A percentile compares a stretch with the other conserved stretches of the same genome.
Conservation (phyloP, 305 asterid genomes). For the Plantago lanceolata region DNA sequence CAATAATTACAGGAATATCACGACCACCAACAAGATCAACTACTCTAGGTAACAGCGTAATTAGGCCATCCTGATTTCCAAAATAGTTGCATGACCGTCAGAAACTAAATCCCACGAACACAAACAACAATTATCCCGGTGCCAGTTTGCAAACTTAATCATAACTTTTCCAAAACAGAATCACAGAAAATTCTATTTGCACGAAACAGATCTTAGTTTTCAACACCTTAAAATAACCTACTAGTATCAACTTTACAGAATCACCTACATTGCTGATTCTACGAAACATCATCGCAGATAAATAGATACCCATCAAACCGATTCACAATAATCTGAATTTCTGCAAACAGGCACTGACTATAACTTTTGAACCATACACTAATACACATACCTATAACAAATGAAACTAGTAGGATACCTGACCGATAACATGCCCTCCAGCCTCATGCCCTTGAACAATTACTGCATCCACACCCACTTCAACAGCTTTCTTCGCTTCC, state of each 20-base stretch:
- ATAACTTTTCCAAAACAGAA: too few relatives aligned
- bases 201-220: too few relatives aligned
- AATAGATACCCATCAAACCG: too few relatives aligned
- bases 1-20: conserved; percentile 63
- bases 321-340: too few relatives aligned
- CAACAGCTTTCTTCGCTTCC: conserved; percentile 62
- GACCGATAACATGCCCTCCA: conserved; percentile 89
- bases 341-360: too few relatives aligned
- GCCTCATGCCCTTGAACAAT: conserved; percentile 91
- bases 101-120: conserved; percentile 4
- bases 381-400: not conserved
- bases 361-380: too few relatives aligned
- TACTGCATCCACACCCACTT: conserved; percentile 81
- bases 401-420: conserved; percentile 38
- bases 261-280: too few relatives aligned
- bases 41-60: conserved; percentile 69
- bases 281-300: too few relatives aligned
- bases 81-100: conserved; percentile 3
- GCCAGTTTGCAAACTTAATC: too few relatives aligned
- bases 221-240: too few relatives aligned
- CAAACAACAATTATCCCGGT: not conserved
- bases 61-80: conserved; percentile 50
- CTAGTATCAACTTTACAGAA: too few relatives aligned
- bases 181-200: too few relatives aligned
- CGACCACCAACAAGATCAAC: conserved; percentile 54